These are phyloP conservation scores for Ulota crispa DNA, from an alignment of 225 moss, liverwort and hornwort species.

Conservation along the genomic window DNA sequence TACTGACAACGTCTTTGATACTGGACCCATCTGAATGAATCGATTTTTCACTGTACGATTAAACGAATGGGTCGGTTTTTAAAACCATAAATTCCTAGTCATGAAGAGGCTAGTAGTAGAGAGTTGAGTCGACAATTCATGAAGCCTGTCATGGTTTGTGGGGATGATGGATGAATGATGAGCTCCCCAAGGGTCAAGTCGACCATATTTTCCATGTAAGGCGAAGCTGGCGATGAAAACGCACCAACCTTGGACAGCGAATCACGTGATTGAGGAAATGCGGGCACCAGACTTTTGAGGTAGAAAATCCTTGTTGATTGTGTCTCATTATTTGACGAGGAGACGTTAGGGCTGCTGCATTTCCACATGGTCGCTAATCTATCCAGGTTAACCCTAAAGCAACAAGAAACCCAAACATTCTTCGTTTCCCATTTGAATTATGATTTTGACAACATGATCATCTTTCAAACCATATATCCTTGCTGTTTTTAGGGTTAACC, in stretches of 20 bases:
- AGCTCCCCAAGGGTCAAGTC: background rate
- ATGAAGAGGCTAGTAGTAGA: background rate
- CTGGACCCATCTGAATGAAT: background rate
- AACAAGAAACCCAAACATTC: too few relatives aligned
- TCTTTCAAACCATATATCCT: background rate
- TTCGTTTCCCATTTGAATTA: slow-evolving; percentile 2
- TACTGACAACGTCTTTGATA: background rate
- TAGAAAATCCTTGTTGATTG: slow-evolving; percentile 4
- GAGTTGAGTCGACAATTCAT: background rate
- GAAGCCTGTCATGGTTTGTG: background rate
- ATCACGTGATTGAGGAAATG: background rate
- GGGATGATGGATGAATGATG: background rate
- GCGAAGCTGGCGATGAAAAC: slow-evolving; percentile 5
- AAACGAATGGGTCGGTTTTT: background rate
- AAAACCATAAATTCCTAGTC: background rate
- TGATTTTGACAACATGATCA: background rate
- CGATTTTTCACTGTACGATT: background rate
- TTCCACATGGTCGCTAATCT: background rate
- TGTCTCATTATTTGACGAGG: background rate
- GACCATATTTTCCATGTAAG: background rate
- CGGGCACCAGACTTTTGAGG: slow-evolving; percentile 6
- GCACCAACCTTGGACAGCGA: background rate
- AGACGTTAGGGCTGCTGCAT: background rate
- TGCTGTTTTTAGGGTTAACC: background rate
- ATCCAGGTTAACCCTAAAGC: background rate